Base-by-base conservation (phyloP, 371 early-diverging fungal genomes). In the Conidiobolus incongruus region DNA sequence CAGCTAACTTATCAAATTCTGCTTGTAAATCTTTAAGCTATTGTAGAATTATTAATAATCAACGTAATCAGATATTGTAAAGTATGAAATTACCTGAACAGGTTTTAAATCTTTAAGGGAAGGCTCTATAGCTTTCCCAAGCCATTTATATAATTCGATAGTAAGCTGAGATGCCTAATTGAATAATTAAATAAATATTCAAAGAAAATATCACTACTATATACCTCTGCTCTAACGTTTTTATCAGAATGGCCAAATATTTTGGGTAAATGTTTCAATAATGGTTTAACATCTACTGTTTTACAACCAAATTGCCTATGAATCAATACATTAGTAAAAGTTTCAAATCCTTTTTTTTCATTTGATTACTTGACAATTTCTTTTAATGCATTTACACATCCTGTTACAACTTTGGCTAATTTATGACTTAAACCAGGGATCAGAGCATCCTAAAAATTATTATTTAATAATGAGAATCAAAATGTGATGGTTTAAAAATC, bases 241-340 rank as follows among this genome's bases (percentile, higher is more conserved):
- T 82, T 87, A 55, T 96, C 97, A 12, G 77, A 70, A 51, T 95
- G 92, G 23, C 77, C 81, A 61, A 95, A 92, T 10, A 93, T 61
- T 48, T 83, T 78, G 2, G 81, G 65, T n/a, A 96, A 51, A 10
- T 63, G 58, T 55, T 94, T 94, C 32, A 87, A 47, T 12, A 93
- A 56, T 0, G 79, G 78, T 49, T 90, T 93, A 21, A 81, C 63
- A 28, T 62, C 70, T 12, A 84, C 66, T 33, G 70, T 68, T 47
- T 83, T 78, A 11, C 65, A 51, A 24, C 96, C 96, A 56, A 78
- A 95, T 36, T 60, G 61, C 38, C 26, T 26, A 26, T 4, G 8
- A 26, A 26, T 3, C 8, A 50, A 11, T 63, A 58, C 55, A 93
- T 94, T 34, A 87, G 47, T 11, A 93, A 56, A 0, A 78, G 78